These are phyloP conservation scores for Candida lessepsii DNA, from an alignment of 805 yeast genomes.

Conservation along the genomic window DNA sequence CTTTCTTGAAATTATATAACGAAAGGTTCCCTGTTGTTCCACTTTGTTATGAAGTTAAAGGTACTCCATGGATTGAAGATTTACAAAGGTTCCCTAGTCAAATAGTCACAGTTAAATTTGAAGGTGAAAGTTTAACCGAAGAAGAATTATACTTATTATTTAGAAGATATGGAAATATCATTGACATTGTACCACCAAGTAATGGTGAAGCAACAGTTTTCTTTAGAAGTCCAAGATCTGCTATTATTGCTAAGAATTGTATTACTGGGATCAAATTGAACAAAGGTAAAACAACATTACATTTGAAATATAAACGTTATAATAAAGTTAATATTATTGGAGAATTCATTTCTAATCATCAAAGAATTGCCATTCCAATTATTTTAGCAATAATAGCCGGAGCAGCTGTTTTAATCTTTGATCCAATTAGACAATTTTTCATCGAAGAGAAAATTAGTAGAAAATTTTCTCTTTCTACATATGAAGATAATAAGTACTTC, in stretches of 20 bases:
- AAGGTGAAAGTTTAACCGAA: constrained; percentile 73
- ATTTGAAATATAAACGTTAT: constrained; percentile 68
- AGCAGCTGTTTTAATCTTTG: constrained; percentile 81
- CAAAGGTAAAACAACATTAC: constrained; percentile 54
- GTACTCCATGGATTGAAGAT: constrained; percentile 96
- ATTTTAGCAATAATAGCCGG: constrained; percentile 77
- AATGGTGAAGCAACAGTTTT: constrained; percentile 35
- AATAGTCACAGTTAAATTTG: constrained; percentile 63
- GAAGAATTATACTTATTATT: constrained; percentile 79
- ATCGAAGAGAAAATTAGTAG: constrained; percentile 71
- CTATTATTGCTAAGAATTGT: constrained; percentile 88
- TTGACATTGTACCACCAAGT: constrained; percentile 60
- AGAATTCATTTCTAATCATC: constrained; percentile 67
- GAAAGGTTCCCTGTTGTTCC: constrained; percentile 34
- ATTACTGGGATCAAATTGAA: constrained; percentile 72
- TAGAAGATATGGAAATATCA: constrained; percentile 82
- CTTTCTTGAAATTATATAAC: constrained; percentile 9
- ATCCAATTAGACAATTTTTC: constrained; percentile 84
- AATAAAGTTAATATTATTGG: constrained; percentile 50
- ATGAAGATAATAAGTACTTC: constrained; percentile 34
- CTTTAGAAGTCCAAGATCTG: constrained; percentile 59
- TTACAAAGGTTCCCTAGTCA: constrained; percentile 72
- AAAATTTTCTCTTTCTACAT: constrained; percentile 51
- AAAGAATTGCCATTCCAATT: constrained; percentile 79
- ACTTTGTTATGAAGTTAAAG: constrained; percentile 72